phyloP scores from a whole-genome alignment of 2,329 filamentous ascomycete species.

The Ceratocystis destructans region DNA sequence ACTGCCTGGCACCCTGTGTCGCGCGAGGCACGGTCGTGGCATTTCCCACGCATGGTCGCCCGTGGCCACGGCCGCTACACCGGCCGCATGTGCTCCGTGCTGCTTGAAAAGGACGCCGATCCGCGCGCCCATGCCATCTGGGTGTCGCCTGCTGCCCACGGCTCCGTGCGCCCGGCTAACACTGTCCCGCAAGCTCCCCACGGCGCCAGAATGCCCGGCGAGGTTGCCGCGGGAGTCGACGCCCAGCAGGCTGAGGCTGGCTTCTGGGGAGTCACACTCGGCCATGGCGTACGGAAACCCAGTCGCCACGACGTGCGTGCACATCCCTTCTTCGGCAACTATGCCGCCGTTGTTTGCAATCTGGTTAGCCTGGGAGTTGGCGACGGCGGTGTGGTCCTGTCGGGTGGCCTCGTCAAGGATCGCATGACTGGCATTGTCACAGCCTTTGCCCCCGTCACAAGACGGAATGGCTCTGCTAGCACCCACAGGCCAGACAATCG shows the following conservation, averaged over 20 bases:
- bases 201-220: background rate
- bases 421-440: slow-evolving; percentile 29
- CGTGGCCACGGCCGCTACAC: slow-evolving; percentile 30
- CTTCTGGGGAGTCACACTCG: slow-evolving; percentile 44
- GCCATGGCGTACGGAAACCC: slow-evolving; percentile 35
- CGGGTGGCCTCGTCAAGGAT: slow-evolving; percentile 31
- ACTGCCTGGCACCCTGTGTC: slow-evolving; percentile 49
- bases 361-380: slow-evolving; percentile 27
- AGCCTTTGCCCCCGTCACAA: slow-evolving; percentile 23
- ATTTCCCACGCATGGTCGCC: slow-evolving; percentile 33
- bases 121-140: slow-evolving; percentile 36
- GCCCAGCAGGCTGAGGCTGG: slow-evolving; percentile 16
- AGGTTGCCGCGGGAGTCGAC: background rate
- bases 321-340: slow-evolving; percentile 43
- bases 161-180: background rate
- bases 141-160: background rate
- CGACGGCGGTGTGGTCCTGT: slow-evolving; percentile 31
- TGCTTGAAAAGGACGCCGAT: slow-evolving; percentile 36
- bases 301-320: slow-evolving; percentile 31
- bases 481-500: background rate
- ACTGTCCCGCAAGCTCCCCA: background rate
- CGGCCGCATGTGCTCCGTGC: slow-evolving; percentile 42
- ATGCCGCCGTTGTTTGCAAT: slow-evolving; percentile 30
- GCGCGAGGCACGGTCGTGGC: slow-evolving; percentile 30
- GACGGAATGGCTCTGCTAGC: background rate